Evolutionary conservation across 1,139 yeast genomes (phyloP).

Genomic region (Kodamaea sp.): DNA sequence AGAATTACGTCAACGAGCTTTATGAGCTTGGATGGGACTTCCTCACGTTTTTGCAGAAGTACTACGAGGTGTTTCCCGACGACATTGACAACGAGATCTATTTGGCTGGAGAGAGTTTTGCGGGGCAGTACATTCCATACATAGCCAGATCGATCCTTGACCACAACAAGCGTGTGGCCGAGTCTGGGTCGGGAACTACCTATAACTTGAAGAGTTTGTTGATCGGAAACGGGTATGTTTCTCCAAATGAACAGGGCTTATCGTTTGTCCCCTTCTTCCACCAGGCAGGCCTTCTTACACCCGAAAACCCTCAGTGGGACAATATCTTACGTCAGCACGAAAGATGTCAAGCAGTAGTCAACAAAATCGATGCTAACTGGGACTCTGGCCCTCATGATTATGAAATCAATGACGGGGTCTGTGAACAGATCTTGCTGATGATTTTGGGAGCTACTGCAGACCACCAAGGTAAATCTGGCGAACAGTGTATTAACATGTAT

Average conservation of each 20-base stretch:
- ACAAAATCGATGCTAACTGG: conserved; percentile 28
- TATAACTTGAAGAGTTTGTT: conserved; percentile 65
- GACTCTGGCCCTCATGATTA: conserved; percentile 23
- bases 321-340: conserved; percentile 54
- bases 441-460: conserved; percentile 42
- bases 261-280: conserved; percentile 76
- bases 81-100: conserved; percentile 64
- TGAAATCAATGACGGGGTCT: conserved; percentile 40
- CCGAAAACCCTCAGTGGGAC: conserved; percentile 39
- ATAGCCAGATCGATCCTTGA: conserved; percentile 65
- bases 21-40: conserved; percentile 61
- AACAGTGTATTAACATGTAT: conserved; percentile 77
- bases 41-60: conserved; percentile 63
- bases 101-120: conserved; percentile 94
- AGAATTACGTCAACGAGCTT: conserved; percentile 59
- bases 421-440: conserved; percentile 49
- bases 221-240: conserved; percentile 97
- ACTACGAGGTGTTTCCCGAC: conserved; percentile 73
- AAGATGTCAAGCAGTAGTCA: conserved; percentile 57
- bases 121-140: conserved; percentile 95
- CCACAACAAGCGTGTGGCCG: conserved; percentile 35
- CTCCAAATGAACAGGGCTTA: conserved; percentile 80
- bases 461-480: conserved; percentile 23
- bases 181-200: conserved; percentile 15
- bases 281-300: conserved; percentile 55